These are phyloP conservation scores for Huntiella decipiens DNA, from an alignment of 2,329 filamentous ascomycete species.

Conservation along the genomic window DNA sequence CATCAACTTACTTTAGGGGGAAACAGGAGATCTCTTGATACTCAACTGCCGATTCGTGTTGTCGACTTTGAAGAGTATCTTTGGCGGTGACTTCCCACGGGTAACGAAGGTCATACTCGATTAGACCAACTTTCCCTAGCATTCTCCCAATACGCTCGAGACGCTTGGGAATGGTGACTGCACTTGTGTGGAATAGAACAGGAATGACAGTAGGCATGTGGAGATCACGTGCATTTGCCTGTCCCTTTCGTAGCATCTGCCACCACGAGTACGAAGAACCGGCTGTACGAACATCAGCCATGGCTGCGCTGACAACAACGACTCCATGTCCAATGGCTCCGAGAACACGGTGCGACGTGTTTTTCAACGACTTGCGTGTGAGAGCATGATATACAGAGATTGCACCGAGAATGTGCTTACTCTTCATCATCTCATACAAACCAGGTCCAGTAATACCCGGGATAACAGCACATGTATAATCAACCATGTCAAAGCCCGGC, in stretches of 20 bases:
- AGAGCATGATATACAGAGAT: constrained; percentile 3
- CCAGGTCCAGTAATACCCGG: constrained; percentile 4
- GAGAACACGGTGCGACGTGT: constrained; percentile 1
- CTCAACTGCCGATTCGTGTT: constrained; percentile 5
- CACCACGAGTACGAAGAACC: constrained; percentile 6
- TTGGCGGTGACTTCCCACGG: neutral
- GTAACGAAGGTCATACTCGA: neutral
- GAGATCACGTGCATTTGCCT: constrained; percentile 4
- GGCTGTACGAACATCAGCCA: constrained; percentile 3
- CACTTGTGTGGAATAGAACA: constrained; percentile 6
- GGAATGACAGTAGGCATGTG: constrained; percentile 3
- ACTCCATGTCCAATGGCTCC: constrained; percentile 8
- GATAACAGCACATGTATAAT: constrained; percentile 7
- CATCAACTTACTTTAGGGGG: constrained; percentile 1
- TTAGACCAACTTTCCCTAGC: neutral
- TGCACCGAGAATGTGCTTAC: constrained; percentile 1
- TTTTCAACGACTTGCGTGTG: constrained; percentile 5
- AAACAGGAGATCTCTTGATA: neutral
- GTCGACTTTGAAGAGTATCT: constrained; percentile 2
- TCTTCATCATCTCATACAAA: constrained; percentile 7
- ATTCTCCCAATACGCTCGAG: constrained; percentile 2
- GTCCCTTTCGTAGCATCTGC: constrained; percentile 8
- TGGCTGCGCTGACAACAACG: constrained; percentile 6
- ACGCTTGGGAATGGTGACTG: constrained; percentile 2
- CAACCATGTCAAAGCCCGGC: constrained; percentile 4